Conservation (phyloP, 345 rosid species). For the Draba incana region DNA sequence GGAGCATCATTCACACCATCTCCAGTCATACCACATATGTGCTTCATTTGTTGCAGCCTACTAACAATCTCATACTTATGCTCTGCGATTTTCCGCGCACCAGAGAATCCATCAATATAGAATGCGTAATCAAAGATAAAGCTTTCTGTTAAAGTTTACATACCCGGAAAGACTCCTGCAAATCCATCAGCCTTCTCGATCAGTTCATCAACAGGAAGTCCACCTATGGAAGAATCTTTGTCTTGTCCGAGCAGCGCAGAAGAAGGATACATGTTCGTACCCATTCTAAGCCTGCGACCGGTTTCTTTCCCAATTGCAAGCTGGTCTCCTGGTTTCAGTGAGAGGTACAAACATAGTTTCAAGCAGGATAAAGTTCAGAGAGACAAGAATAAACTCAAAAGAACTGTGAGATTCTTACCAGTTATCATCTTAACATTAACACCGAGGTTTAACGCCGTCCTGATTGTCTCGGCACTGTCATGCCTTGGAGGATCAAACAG, state of each 20-base stretch:
- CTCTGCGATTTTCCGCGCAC: constrained; percentile 45
- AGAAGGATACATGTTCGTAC: constrained; percentile 96
- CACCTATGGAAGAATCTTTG: constrained; percentile 77
- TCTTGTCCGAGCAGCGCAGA: constrained; percentile 82
- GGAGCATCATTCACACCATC: constrained; percentile 98
- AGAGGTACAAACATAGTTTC: background rate
- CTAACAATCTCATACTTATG: constrained; percentile 91
- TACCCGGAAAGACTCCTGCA: constrained; percentile 95
- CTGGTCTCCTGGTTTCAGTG: constrained; percentile 67
- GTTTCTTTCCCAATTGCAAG: constrained; percentile 96
- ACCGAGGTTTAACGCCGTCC: constrained; percentile 89
- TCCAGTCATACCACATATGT: constrained; percentile 96
- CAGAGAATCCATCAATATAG: background rate
- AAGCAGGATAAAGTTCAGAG: background rate
- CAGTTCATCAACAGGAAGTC: constrained; percentile 84
- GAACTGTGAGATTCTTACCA: constrained; percentile 45
- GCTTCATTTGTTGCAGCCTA: constrained; percentile 84
- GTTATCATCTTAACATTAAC: constrained; percentile 95
- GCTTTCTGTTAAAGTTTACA: background rate
- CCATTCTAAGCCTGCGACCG: constrained; percentile 96
- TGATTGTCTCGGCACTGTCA: constrained; percentile 94
- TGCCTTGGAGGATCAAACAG: constrained; percentile 98
- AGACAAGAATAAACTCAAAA: background rate
- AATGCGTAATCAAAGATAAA: background rate
- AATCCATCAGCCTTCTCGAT: constrained; percentile 97